These are phyloP conservation scores for Fusarium siculi DNA, from an alignment of 2,329 filamentous ascomycete species.

Conservation along the genomic window DNA sequence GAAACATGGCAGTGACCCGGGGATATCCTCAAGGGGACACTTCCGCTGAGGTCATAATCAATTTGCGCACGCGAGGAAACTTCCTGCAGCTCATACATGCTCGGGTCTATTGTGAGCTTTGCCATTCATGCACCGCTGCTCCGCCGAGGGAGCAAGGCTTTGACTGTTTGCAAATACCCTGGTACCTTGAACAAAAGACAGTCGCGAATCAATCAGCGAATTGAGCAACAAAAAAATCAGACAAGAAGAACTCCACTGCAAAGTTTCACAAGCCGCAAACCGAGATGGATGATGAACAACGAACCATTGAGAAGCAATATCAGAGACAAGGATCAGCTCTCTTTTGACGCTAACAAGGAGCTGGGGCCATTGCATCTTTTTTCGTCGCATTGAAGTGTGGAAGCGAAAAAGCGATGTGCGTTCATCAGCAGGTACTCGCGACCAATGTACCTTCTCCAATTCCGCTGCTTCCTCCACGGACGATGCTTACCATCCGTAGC, in stretches of 20 bases:
- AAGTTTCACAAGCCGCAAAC: conserved; percentile 37
- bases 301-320: conserved; percentile 10
- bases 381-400: conserved; percentile 8
- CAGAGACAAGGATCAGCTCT: conserved; percentile 24
- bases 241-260: conserved; percentile 24
- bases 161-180: not conserved
- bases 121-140: not conserved
- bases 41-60: conserved; percentile 13
- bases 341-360: conserved; percentile 22
- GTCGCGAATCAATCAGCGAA: not conserved
- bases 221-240: conserved; percentile 1
- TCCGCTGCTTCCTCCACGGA: not conserved
- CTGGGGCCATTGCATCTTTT: conserved; percentile 38
- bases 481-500: conserved; percentile 3
- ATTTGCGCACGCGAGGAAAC: not conserved
- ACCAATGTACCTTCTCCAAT: conserved; percentile 25
- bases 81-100: conserved; percentile 1
- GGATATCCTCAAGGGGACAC: conserved; percentile 10
- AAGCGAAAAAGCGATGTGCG: conserved; percentile 10
- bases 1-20: conserved; percentile 25
- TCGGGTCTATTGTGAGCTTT: not conserved
- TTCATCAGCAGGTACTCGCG: conserved; percentile 19
- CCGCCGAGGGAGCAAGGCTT: not conserved
- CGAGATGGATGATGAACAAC: conserved; percentile 26
- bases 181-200: not conserved